A percentile compares a stretch with the other conserved stretches of the same genome.
Evolutionary conservation across 2,329 filamentous ascomycete genomes (phyloP).

Genomic region (Talaromyces sp.): DNA sequence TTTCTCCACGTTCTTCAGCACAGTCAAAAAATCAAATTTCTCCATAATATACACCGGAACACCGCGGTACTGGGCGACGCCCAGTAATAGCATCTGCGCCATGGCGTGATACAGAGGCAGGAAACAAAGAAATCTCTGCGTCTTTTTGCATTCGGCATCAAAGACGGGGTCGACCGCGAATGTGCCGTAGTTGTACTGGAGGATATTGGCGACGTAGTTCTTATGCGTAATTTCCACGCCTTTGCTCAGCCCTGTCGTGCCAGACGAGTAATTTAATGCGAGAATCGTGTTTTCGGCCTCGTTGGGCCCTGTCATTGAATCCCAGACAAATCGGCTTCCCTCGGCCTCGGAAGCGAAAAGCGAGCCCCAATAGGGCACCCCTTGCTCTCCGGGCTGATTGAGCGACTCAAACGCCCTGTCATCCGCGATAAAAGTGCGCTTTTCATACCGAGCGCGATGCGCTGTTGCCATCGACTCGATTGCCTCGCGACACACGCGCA

Average conservation of each 20-base stretch:
- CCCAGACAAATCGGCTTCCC: constrained; percentile 59
- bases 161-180: constrained; percentile 44
- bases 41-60: constrained; percentile 72
- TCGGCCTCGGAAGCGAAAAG: constrained; percentile 49
- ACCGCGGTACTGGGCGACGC: constrained; percentile 54
- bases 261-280: constrained; percentile 67
- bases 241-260: constrained; percentile 77
- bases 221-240: constrained; percentile 76
- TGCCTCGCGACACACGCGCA: constrained; percentile 13
- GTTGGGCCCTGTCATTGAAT: constrained; percentile 35
- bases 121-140: constrained; percentile 53
- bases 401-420: neutral
- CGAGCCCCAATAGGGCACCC: constrained; percentile 56
- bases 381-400: constrained; percentile 19
- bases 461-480: constrained; percentile 10
- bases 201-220: constrained; percentile 67
- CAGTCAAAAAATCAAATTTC: constrained; percentile 66
- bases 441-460: neutral
- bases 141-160: constrained; percentile 36
- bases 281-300: constrained; percentile 40
- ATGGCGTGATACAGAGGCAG: constrained; percentile 73
- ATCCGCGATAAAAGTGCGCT: constrained; percentile 3
- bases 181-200: constrained; percentile 49
- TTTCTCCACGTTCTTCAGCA: constrained; percentile 62
- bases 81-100: constrained; percentile 58